Conservation (phyloP, 208 protist species). For the Leishmania turanica region DNA sequence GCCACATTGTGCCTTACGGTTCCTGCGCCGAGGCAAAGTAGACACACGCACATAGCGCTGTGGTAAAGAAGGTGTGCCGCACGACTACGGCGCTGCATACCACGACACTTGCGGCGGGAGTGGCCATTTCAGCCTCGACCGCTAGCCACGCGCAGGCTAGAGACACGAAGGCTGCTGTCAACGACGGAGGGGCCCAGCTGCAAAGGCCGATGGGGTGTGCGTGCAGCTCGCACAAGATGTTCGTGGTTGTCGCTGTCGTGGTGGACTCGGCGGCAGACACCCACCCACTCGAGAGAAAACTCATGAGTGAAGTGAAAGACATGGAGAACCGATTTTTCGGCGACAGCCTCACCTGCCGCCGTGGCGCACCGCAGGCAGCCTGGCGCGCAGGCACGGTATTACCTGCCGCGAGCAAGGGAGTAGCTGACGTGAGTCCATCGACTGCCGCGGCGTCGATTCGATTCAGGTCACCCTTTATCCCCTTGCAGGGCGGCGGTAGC, state of each 20-base stretch:
- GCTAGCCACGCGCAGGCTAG: conserved; percentile 16
- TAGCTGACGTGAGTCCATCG: not conserved
- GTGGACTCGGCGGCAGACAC: not conserved
- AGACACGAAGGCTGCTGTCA: conserved; percentile 9
- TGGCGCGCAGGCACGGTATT: not conserved
- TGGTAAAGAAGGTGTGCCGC: conserved; percentile 12
- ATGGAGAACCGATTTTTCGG: not conserved
- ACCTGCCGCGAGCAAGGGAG: not conserved
- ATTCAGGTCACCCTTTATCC: conserved; percentile 2
- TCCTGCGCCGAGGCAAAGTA: not conserved
- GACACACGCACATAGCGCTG: conserved; percentile 14
- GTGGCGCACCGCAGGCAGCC: not conserved
- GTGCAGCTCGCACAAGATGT: conserved; percentile 20
- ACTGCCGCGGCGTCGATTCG: not conserved
- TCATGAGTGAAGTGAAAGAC: not conserved
- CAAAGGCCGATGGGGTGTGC: conserved; percentile 20
- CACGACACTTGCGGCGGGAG: not conserved
- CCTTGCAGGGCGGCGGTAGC: not conserved
- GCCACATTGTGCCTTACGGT: not conserved
- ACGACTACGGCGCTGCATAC: conserved; percentile 4
- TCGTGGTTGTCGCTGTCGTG: not conserved
- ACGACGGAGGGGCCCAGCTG: conserved; percentile 9
- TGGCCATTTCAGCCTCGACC: not conserved
- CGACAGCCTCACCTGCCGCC: not conserved
- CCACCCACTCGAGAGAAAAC: not conserved